Evolutionary conservation across 2,329 filamentous ascomycete species (phyloP).

Genomic region (Nemania sp.): DNA sequence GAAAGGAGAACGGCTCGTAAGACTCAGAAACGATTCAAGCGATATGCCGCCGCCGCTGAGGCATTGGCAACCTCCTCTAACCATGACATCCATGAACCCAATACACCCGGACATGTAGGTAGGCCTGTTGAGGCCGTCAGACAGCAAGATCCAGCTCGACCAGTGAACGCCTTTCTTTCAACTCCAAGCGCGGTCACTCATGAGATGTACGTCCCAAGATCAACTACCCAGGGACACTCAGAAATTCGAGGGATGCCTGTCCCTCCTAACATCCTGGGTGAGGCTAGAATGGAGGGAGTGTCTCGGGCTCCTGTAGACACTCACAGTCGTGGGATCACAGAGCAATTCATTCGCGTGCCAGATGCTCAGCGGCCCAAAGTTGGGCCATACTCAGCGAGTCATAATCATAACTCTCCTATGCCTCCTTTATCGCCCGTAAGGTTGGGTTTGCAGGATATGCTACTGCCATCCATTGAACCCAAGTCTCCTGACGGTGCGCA

Average conservation of each 20-base stretch:
- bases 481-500: slow-evolving; percentile 30
- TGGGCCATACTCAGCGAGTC: slow-evolving; percentile 32
- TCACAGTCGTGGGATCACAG: slow-evolving; percentile 19
- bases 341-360: slow-evolving; percentile 30
- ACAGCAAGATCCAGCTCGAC: slow-evolving; percentile 26
- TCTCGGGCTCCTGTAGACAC: slow-evolving; percentile 18
- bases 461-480: slow-evolving; percentile 40
- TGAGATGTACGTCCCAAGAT: slow-evolving; percentile 10
- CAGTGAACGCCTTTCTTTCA: slow-evolving; percentile 18
- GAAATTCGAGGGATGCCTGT: slow-evolving; percentile 8
- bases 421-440: slow-evolving; percentile 34
- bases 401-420: slow-evolving; percentile 21
- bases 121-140: slow-evolving; percentile 27
- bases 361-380: slow-evolving; percentile 39
- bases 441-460: slow-evolving; percentile 38
- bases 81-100: slow-evolving; percentile 21
- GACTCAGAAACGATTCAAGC: slow-evolving; percentile 39
- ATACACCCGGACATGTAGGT: slow-evolving; percentile 25
- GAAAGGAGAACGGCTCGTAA: slow-evolving; percentile 37
- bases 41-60: slow-evolving; percentile 41
- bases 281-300: slow-evolving; percentile 2
- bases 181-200: slow-evolving; percentile 7
- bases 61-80: slow-evolving; percentile 32
- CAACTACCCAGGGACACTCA: slow-evolving; percentile 5
- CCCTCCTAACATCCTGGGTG: background rate